These are phyloP conservation scores for Nannochloropsis granulata DNA, from an alignment of 108 stramenopile genomes.

Conservation along the genomic window DNA sequence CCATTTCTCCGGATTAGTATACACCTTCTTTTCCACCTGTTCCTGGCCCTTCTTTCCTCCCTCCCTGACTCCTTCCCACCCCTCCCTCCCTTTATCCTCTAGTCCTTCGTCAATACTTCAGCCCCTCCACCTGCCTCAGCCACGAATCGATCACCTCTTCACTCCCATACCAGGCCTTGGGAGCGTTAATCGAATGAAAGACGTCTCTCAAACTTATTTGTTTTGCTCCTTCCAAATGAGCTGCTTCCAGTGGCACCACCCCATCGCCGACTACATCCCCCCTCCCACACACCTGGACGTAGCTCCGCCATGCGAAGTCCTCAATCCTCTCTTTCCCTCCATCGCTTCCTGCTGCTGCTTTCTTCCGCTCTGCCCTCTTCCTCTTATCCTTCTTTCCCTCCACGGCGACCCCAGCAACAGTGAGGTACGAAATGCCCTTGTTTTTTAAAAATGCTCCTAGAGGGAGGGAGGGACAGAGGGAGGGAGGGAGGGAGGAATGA, in stretches of 20 bases:
- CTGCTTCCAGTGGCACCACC: slow-evolving; percentile 54
- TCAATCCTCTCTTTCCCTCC: not conserved
- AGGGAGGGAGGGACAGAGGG: not conserved
- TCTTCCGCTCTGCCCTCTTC: slow-evolving; percentile 3
- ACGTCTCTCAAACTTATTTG: slow-evolving; percentile 52
- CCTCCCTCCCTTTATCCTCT: not conserved
- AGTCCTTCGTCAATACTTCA: not conserved
- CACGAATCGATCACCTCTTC: slow-evolving; percentile 57
- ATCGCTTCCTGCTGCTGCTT: not conserved
- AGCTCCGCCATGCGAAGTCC: not conserved
- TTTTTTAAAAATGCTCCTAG: slow-evolving; percentile 56
- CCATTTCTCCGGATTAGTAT: too few relatives aligned
- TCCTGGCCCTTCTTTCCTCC: too few relatives aligned
- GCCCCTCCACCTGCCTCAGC: slow-evolving; percentile 17
- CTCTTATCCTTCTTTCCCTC: slow-evolving; percentile 27
- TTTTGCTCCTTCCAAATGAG: slow-evolving; percentile 56
- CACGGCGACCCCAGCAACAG: slow-evolving; percentile 56
- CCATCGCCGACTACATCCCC: slow-evolving; percentile 53
- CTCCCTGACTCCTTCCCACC: too few relatives aligned
- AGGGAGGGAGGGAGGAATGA: not conserved
- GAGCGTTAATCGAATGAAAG: slow-evolving; percentile 67
- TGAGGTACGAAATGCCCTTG: slow-evolving; percentile 53
- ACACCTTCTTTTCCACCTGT: too few relatives aligned
- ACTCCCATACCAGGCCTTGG: slow-evolving; percentile 61
- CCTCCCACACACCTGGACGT: not conserved